A percentile compares a stretch with the other conserved stretches of the same genome.
Evolutionary conservation across 2,329 filamentous ascomycete genomes (phyloP).

Genomic region (Sarocladium strictum): DNA sequence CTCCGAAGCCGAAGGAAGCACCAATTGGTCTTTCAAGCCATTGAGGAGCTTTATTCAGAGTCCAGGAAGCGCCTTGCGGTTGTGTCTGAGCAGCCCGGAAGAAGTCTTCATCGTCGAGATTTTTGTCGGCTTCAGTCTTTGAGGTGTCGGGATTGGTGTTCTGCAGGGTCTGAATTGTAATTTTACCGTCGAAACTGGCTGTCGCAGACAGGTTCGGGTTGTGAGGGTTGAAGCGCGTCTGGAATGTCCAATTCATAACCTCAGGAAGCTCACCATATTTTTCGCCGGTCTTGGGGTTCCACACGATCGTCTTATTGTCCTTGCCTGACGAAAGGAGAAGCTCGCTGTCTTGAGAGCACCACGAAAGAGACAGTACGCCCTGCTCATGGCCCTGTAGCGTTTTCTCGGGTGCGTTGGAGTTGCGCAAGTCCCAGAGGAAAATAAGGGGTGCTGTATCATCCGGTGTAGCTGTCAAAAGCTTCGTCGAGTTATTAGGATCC

Average conservation of each 20-base stretch:
- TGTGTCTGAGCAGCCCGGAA: constrained; percentile 91
- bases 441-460: constrained; percentile 86
- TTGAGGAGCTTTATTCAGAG: constrained; percentile 75
- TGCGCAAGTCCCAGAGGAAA: constrained; percentile 88
- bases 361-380: constrained; percentile 87
- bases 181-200: constrained; percentile 95
- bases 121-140: constrained; percentile 59
- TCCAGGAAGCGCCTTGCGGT: constrained; percentile 85
- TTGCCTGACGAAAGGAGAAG: constrained; percentile 90
- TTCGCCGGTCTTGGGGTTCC: constrained; percentile 91
- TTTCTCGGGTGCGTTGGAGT: constrained; percentile 89
- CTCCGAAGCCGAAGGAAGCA: constrained; percentile 91
- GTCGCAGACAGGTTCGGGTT: constrained; percentile 92
- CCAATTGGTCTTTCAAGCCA: constrained; percentile 85
- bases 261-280: constrained; percentile 89
- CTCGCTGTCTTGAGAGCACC: constrained; percentile 88
- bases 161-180: constrained; percentile 87
- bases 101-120: constrained; percentile 88
- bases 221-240: constrained; percentile 87
- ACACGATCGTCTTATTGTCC: constrained; percentile 90
- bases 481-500: constrained; percentile 94
- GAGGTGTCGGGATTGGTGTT: constrained; percentile 79
- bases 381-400: constrained; percentile 89
- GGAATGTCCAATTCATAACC: constrained; percentile 99
- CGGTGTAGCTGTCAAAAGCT: constrained; percentile 86